These are phyloP conservation scores for Trypanosoma rangeli DNA, from an alignment of 208 protist genomes.

Conservation along the genomic window DNA sequence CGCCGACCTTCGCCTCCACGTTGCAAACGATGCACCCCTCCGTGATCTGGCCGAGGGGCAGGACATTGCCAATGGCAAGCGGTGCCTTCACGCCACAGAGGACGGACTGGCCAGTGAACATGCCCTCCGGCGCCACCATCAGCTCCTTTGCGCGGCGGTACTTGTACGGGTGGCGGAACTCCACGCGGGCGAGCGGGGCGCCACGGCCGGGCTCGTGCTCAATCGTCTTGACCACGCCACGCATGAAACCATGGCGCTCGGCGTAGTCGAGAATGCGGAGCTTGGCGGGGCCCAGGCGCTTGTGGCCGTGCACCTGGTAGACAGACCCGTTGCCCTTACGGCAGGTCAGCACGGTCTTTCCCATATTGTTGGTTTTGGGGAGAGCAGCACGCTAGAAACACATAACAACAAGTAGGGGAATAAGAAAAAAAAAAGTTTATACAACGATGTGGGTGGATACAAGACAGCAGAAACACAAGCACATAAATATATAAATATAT, in stretches of 20 bases:
- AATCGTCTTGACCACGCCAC: conserved; percentile 94
- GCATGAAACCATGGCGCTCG: conserved; percentile 93
- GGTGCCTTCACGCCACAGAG: conserved; percentile 97
- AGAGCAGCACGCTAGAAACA: conserved; percentile 27
- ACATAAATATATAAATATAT: neutral
- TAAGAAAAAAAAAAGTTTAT: conserved; percentile 5
- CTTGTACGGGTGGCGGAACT: conserved; percentile 97
- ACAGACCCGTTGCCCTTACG: conserved; percentile 94
- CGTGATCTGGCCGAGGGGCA: conserved; percentile 96
- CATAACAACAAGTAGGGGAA: conserved; percentile 2
- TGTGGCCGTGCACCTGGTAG: conserved; percentile 93
- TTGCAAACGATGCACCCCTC: conserved; percentile 99
- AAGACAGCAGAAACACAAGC: neutral
- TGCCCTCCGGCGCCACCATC: conserved; percentile 98
- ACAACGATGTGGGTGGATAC: neutral
- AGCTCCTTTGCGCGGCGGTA: conserved; percentile 92
- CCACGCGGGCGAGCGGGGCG: conserved; percentile 97
- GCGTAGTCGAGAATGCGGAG: conserved; percentile 97
- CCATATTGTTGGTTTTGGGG: conserved; percentile 51
- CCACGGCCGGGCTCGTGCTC: conserved; percentile 99
- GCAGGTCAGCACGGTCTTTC: conserved; percentile 91
- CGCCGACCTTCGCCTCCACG: conserved; percentile 97
- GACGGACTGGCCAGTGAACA: conserved; percentile 99
- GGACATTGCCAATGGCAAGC: conserved; percentile 97
- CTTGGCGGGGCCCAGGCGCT: conserved; percentile 95